Evolutionary conservation across 768 basidiomycete species (phyloP), one percentile per base, ranked within the genome.

Genomic region (Collybia mongolica): DNA sequence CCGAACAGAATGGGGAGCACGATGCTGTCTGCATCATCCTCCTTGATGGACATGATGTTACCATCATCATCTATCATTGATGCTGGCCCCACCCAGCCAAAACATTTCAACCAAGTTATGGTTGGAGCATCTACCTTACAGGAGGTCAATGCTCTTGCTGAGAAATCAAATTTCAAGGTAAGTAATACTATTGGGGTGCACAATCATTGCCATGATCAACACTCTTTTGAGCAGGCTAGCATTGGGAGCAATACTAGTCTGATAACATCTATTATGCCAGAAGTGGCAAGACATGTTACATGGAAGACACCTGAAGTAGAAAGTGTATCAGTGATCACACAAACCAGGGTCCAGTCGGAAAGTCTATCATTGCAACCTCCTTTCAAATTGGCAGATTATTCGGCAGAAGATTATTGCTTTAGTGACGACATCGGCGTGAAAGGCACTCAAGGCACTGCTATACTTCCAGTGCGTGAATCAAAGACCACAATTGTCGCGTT

Each of bases 21-120:
- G 11, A 17, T 38, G 37, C 23, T 37, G 48, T 46, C 42, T 52
- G 41, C 48, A 45, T 46, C 45, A 46, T 9, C 32, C 32, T 11
- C 32, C 32, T 32, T 32, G 26, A 9, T 5, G 7, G 14, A 32
- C 11, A 32, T 32, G 11, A 2, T 14, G 14, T 14, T 14, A 3
- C 11, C 11, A 32, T 32, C 32, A 32, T 32, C 14, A 14, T 32
- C 14, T 3, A 32, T 32, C 32, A 32, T 2, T 32, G 32, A 32
- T 32, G 32, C 11, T 14, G 14, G 11, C 11, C 32, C 7, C 11
- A 32, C 32, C 32, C 5, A 32, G 32, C 9, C 14, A 11, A 14
- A 3, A 32, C 11, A 3, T 32, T 14, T 9, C 7, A 32, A 32
- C 3, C 32, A 32, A 3, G 14, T 12, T 9, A 32, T 32, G 5